A percentile compares a stretch with the other conserved stretches of the same genome.
phyloP scores from a whole-genome alignment of 768 basidiomycete species.

The Tylopilus cervinicoccineus region DNA sequence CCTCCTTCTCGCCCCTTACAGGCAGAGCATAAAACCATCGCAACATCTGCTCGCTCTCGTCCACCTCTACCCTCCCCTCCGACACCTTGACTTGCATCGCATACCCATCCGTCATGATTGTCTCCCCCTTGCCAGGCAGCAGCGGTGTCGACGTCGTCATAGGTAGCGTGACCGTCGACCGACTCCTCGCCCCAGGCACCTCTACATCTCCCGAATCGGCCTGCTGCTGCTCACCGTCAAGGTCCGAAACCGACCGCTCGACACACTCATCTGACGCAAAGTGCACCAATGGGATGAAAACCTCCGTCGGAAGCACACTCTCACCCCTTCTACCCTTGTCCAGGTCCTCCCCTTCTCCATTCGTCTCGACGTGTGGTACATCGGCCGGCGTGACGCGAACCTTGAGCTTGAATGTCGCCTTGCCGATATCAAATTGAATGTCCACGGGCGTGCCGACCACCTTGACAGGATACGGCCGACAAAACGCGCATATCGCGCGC shows the following conservation, averaged over 20 bases:
- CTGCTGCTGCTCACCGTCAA: not conserved
- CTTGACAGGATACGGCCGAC: slow-evolving; percentile 75
- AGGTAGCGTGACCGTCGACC: slow-evolving; percentile 17
- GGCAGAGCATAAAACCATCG: slow-evolving; percentile 47
- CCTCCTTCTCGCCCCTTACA: slow-evolving; percentile 21
- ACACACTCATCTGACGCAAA: slow-evolving; percentile 52
- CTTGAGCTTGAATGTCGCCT: slow-evolving; percentile 65
- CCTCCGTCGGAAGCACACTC: slow-evolving; percentile 68
- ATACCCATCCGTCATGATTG: slow-evolving; percentile 26
- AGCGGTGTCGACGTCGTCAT: slow-evolving; percentile 3
- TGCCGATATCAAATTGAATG: slow-evolving; percentile 72
- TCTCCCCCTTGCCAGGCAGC: slow-evolving; percentile 1
- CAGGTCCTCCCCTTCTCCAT: not conserved
- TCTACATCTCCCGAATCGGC: not conserved
- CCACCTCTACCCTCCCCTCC: slow-evolving; percentile 44
- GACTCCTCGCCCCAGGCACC: not conserved
- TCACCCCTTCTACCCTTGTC: slow-evolving; percentile 18
- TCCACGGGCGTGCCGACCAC: slow-evolving; percentile 64
- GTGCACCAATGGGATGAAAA: slow-evolving; percentile 88
- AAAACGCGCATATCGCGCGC: slow-evolving; percentile 80
- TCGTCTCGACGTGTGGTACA: slow-evolving; percentile 18
- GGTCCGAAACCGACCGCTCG: slow-evolving; percentile 12
- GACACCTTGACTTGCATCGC: slow-evolving; percentile 42
- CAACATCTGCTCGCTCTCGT: slow-evolving; percentile 48
- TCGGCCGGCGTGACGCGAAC: slow-evolving; percentile 65